These are phyloP conservation scores for Aspergillus phoenicis DNA, from an alignment of 2,329 filamentous ascomycete species.

Conservation along the genomic window DNA sequence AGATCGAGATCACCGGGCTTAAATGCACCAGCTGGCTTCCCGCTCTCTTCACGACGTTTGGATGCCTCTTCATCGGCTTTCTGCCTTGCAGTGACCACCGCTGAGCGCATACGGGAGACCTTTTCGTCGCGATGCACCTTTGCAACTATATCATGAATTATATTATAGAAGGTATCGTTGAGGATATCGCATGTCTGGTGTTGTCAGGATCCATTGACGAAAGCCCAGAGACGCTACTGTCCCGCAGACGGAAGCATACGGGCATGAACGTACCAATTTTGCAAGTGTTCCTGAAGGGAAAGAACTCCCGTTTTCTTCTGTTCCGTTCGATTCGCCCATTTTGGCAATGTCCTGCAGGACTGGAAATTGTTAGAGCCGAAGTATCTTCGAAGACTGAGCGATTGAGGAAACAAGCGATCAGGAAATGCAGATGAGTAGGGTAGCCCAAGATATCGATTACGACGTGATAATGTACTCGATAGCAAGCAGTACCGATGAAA, in stretches of 20 bases:
- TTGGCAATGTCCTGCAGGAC: constrained; percentile 14
- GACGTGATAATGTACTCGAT: not conserved
- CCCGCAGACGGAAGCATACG: not conserved
- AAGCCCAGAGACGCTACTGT: not conserved
- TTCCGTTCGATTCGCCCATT: constrained; percentile 36
- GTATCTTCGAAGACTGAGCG: too few relatives aligned
- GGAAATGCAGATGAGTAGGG: not conserved
- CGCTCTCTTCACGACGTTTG: constrained; percentile 34
- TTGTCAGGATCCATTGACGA: constrained; percentile 17
- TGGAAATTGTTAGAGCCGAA: constrained; percentile 6
- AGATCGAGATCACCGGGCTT: constrained; percentile 39
- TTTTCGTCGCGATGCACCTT: constrained; percentile 64
- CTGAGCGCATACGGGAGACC: constrained; percentile 59
- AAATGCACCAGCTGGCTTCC: constrained; percentile 35
- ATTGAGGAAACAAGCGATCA: not conserved
- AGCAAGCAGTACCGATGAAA: not conserved
- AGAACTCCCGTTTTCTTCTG: constrained; percentile 28
- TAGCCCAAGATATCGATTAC: not conserved
- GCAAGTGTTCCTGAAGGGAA: constrained; percentile 43
- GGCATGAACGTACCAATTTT: constrained; percentile 40
- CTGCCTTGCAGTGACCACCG: constrained; percentile 48
- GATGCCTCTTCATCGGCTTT: constrained; percentile 45
- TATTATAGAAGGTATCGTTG: constrained; percentile 61
- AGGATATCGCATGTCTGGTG: constrained; percentile 51
- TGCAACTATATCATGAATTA: constrained; percentile 62